Evolutionary conservation across 805 yeast species (phyloP).

Genomic region (Kluyveromyces lactis): DNA sequence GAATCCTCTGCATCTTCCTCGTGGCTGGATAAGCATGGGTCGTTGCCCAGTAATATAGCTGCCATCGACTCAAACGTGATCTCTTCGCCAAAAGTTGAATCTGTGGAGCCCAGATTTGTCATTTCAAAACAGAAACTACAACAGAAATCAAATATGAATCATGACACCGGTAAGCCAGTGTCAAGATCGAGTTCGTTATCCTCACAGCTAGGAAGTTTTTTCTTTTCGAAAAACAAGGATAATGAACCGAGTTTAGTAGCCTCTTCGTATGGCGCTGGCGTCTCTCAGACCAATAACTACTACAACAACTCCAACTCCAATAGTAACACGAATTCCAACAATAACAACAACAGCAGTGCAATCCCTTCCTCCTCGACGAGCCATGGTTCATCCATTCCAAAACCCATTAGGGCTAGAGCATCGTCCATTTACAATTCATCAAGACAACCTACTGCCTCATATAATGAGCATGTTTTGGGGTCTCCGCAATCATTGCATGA

Average conservation of each 20-base stretch:
- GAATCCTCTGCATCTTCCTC: constrained; percentile 26
- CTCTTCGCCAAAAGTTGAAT: constrained; percentile 60
- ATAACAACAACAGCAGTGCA: constrained; percentile 9
- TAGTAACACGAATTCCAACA: constrained; percentile 3
- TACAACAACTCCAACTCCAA: constrained; percentile 4
- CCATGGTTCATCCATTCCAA: constrained; percentile 21
- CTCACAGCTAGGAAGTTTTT: constrained; percentile 28
- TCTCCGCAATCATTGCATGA: constrained; percentile 30
- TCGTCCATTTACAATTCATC: constrained; percentile 29
- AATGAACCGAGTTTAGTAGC: not conserved
- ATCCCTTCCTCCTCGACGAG: not conserved
- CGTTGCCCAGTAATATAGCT: constrained; percentile 34
- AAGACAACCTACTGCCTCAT: constrained; percentile 26
- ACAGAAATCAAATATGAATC: constrained; percentile 21
- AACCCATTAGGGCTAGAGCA: constrained; percentile 29
- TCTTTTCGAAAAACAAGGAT: constrained; percentile 21
- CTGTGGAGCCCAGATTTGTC: constrained; percentile 80
- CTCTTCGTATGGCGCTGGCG: constrained; percentile 5
- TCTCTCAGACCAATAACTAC: constrained; percentile 4
- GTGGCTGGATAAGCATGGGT: constrained; percentile 28
- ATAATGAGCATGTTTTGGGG: constrained; percentile 17
- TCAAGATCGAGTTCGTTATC: constrained; percentile 29
- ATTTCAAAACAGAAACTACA: constrained; percentile 62
- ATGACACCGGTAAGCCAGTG: constrained; percentile 14
- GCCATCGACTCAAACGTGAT: constrained; percentile 51